phyloP scores from a whole-genome alignment of 2,329 filamentous ascomycete genomes.

The Spiromastix sp. region DNA sequence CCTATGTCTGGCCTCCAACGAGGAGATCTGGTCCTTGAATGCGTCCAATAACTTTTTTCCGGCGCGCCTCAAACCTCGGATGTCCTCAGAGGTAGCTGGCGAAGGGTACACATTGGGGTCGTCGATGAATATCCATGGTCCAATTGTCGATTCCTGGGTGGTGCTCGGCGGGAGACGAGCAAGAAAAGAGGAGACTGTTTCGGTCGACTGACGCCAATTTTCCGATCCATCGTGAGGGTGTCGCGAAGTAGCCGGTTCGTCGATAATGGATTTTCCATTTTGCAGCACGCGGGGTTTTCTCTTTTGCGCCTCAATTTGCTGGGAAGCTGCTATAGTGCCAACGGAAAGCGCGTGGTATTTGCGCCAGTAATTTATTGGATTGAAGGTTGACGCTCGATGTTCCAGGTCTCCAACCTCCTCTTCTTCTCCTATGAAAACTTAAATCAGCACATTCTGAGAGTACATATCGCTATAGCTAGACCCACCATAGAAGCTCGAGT shows the following conservation, averaged over 20 bases:
- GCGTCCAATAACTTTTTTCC: slow-evolving; percentile 46
- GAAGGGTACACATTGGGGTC: slow-evolving; percentile 44
- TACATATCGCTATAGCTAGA: no score
- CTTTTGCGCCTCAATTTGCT: slow-evolving; percentile 8
- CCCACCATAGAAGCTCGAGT: slow-evolving; percentile 37
- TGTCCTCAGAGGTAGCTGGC: slow-evolving; percentile 29
- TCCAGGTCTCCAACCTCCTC: slow-evolving; percentile 39
- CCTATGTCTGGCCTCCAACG: slow-evolving; percentile 41
- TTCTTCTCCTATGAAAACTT: slow-evolving; percentile 42
- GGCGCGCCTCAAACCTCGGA: slow-evolving; percentile 41
- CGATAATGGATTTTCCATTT: slow-evolving; percentile 1
- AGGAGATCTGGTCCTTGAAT: slow-evolving; percentile 36
- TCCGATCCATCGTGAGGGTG: slow-evolving; percentile 9
- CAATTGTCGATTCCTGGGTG: slow-evolving; percentile 36
- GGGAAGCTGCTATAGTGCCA: slow-evolving; percentile 23
- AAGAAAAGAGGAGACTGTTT: slow-evolving; percentile 57
- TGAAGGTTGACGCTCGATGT: slow-evolving; percentile 41
- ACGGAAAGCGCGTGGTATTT: slow-evolving; percentile 20
- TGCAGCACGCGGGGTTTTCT: neutral
- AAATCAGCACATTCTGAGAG: no score
- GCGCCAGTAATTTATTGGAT: slow-evolving; percentile 42
- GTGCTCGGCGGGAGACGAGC: slow-evolving; percentile 56
- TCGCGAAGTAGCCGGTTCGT: slow-evolving; percentile 6
- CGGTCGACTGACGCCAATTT: slow-evolving; percentile 47
- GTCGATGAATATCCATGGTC: slow-evolving; percentile 63